Percentiles rank a stretch among this genome's conserved stretches.
Evolutionary conservation across 331 rosid genomes (phyloP).

Genomic region (Dryas integrifolia): DNA sequence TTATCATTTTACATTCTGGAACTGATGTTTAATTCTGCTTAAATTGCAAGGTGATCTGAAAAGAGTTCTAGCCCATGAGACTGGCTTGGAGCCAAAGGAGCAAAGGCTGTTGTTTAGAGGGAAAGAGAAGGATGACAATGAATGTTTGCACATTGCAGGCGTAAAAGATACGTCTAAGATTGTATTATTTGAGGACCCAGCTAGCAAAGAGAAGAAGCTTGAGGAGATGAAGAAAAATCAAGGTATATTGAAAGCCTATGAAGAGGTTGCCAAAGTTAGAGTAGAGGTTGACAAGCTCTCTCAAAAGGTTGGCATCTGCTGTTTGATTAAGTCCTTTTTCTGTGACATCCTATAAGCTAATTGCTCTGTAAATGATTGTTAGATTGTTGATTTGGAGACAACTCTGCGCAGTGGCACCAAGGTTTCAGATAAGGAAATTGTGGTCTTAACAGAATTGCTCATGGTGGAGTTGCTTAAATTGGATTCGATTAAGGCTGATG

Average conservation of each 20-base stretch:
- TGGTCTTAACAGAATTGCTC: slow-evolving; percentile 50
- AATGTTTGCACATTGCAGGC: slow-evolving; percentile 61
- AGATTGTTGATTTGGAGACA: slow-evolving; percentile 52
- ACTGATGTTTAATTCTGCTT: slow-evolving; percentile 27
- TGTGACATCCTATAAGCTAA: not conserved
- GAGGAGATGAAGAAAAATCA: slow-evolving; percentile 47
- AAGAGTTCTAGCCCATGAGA: slow-evolving; percentile 41
- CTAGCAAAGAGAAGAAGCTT: slow-evolving; percentile 64
- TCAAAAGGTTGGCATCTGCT: slow-evolving; percentile 47
- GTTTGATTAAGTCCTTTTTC: not conserved
- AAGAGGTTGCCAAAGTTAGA: slow-evolving; percentile 34
- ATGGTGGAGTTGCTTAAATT: slow-evolving; percentile 69
- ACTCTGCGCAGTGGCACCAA: slow-evolving; percentile 33
- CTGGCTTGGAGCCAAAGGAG: slow-evolving; percentile 60
- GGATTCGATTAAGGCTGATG: slow-evolving; percentile 56
- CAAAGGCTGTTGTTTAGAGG: slow-evolving; percentile 68
- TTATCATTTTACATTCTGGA: slow-evolving; percentile 14
- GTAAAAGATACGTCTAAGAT: slow-evolving; percentile 58
- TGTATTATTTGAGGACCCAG: slow-evolving; percentile 68
- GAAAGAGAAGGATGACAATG: slow-evolving; percentile 69
- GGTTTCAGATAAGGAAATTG: slow-evolving; percentile 47
- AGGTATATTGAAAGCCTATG: slow-evolving; percentile 37
- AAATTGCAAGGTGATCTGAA: slow-evolving; percentile 60
- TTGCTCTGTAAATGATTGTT: not conserved
- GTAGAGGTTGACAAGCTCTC: slow-evolving; percentile 55